Evolutionary conservation across 495 filamentous ascomycete species (phyloP).

Genomic region (Lichina pygmaea): DNA sequence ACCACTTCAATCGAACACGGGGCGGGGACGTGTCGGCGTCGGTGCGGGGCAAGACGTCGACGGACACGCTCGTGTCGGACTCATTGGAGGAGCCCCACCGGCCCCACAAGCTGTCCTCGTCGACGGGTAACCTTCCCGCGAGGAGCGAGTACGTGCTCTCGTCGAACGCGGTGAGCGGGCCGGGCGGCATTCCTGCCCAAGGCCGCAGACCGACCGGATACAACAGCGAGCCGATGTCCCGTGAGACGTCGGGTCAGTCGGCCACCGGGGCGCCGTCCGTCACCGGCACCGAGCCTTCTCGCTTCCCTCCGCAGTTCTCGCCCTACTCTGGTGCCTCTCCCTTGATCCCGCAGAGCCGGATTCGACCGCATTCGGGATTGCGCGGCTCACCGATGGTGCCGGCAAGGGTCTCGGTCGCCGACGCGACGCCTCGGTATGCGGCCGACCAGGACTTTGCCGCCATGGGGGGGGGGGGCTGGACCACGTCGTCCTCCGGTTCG

Average conservation of each 20-base stretch:
- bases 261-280: not conserved
- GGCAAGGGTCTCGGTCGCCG: not conserved
- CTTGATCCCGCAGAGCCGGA: not conserved
- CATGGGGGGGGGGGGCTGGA: not conserved
- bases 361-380: not conserved
- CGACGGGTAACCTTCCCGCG: conserved; percentile 7
- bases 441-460: not conserved
- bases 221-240: conserved; percentile 29
- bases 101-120: conserved; percentile 4
- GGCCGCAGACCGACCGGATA: conserved; percentile 13
- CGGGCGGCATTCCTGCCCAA: not conserved
- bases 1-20: too few species aligned
- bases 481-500: not conserved
- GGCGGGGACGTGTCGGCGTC: not conserved
- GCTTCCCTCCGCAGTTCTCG: conserved; percentile 1
- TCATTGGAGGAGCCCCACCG: conserved; percentile 4
- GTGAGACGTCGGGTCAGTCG: conserved; percentile 9
- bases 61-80: conserved; percentile 6
- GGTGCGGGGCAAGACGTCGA: not conserved
- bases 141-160: not conserved
- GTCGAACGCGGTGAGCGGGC: not conserved
- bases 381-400: not conserved
- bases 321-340: not conserved
- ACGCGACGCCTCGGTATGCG: not conserved
- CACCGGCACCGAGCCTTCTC: conserved; percentile 1